Evolutionary conservation across 805 yeast species (phyloP), one percentile per base, ranked within the genome.

Genomic region (Cyberlindnera petersonii): DNA sequence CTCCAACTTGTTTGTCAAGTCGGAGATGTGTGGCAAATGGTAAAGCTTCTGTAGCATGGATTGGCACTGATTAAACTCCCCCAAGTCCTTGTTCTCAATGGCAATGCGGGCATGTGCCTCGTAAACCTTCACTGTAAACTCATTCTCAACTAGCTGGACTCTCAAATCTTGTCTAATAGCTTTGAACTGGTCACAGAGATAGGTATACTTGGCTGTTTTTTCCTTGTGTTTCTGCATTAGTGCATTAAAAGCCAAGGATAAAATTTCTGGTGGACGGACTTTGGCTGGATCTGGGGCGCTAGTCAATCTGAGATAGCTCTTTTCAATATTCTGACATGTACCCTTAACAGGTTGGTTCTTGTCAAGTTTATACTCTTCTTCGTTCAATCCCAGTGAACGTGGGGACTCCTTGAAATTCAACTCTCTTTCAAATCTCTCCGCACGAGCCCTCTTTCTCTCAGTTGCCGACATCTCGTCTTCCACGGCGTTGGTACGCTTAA

Each of bases 61-160:
- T 60, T 85, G 95, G 58, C 98, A 93, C 59, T 91, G 97, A 64
- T 93, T 93, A 59, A 85, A 88, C 60, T 93, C 98, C 9, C 97
- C 97, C 46, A 91, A 63, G 60, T 91, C 98, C 28, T 75, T 72
- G 55, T 83, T 80, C 49, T 79, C 83, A 26, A 91, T 71, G 0
- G 97, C 95, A n/a, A 89, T 66, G 34, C 88, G 75, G 4, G 93
- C 93, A 60, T 91, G 95, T 3, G 79, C 72, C 60, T 87, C 93
- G 60, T 93, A 91, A 0, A 87, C 95, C 39, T 64, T 56, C 6
- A 87, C 75, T 0, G 96, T 76, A 56, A 93, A 85, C 31, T 74
- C 79, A 53, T 78, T 78, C 52, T 81, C 81, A 31, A 91, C 80
- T 55, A 84, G 84, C 63, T 91, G 98, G 9, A 91, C 97, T 3